Evolutionary conservation across 495 filamentous ascomycete species (phyloP), one percentile per base, ranked within the genome.

Genomic region (Aspergillus mulundensis): DNA sequence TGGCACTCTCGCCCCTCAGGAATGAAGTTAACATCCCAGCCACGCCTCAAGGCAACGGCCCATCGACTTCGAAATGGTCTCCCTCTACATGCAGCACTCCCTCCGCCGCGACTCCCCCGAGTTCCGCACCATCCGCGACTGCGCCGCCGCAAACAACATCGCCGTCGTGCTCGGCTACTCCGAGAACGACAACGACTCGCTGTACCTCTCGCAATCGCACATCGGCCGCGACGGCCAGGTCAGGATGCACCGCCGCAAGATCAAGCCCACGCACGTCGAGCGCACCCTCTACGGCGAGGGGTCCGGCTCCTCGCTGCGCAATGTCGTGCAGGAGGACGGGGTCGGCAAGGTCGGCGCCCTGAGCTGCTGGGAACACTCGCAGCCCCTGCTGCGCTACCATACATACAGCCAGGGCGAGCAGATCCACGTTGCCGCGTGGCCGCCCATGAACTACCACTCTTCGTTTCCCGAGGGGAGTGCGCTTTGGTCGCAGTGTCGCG

Each of bases 221-320:
- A 84, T 84, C 59, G 65, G 65, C 6, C 57, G 68, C 1, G 61
- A 70, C 18, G 81, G 81, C 0, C 65, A 72, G 15, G 56, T 83
- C 14, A 51, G 69, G 16, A 66, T 75, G 36, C 64, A 73, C 43
- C 70, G 81, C 2, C 70, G 80, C n/a, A 85, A 84, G 67, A 68
- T 83, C 57, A 85, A 85, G 67, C 76, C 80, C 0, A 84, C 81
- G 16, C 80, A 83, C 56, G 72, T 80, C 65, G 81, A 85, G 56
- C 73, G 80, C 19, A 78, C 76, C 7, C 64, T 83, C 53, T 85
- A 75, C 40, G 81, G 81, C 5, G 80, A 83, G 50, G 77, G 70
- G 1, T 32, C 24, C 10, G 46, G 46, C 2, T 24, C 30, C 0
- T 49, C 23, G 8, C 6, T 23, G 1, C n/a, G 50, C 10, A 62